These are phyloP conservation scores for Malassezia dermatis DNA, from an alignment of 1,284 basidiomycete species.

Conservation along the genomic window DNA sequence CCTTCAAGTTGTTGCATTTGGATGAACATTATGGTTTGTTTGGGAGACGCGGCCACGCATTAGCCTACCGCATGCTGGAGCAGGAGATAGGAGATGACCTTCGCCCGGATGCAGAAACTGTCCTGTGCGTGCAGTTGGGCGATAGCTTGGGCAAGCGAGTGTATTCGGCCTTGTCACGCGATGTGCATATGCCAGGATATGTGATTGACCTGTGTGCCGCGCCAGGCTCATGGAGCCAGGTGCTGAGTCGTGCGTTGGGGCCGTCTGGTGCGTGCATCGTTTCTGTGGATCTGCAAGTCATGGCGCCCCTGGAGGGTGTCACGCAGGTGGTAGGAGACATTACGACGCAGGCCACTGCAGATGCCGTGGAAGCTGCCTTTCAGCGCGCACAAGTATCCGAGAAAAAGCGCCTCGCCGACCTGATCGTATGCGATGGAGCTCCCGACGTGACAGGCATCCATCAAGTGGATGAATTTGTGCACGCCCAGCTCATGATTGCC, in stretches of 20 bases:
- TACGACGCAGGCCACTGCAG: conserved; percentile 52
- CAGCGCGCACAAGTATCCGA: not conserved
- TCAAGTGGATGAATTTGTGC: conserved; percentile 55
- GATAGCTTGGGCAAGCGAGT: not conserved
- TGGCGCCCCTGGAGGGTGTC: conserved; percentile 54
- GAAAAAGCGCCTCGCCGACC: conserved; percentile 35
- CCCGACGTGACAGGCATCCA: conserved; percentile 57
- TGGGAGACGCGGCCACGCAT: conserved; percentile 26
- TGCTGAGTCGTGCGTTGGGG: conserved; percentile 43
- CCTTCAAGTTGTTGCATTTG: conserved; percentile 53
- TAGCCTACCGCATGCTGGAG: not conserved
- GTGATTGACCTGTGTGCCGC: conserved; percentile 57
- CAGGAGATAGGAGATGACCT: not conserved
- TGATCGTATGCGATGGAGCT: conserved; percentile 57
- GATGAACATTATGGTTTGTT: conserved; percentile 55
- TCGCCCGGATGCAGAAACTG: not conserved
- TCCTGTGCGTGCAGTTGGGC: not conserved
- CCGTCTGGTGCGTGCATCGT: conserved; percentile 48
- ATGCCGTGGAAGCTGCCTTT: conserved; percentile 52
- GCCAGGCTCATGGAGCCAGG: conserved; percentile 51
- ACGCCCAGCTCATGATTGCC: conserved; percentile 54
- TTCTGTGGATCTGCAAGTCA: conserved; percentile 55
- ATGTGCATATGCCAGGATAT: conserved; percentile 23
- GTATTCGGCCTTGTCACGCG: not conserved
- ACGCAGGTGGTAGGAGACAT: conserved; percentile 55